These are phyloP conservation scores for Parascedosporium putredinis DNA, from an alignment of 2,329 filamentous ascomycete species.

Conservation along the genomic window DNA sequence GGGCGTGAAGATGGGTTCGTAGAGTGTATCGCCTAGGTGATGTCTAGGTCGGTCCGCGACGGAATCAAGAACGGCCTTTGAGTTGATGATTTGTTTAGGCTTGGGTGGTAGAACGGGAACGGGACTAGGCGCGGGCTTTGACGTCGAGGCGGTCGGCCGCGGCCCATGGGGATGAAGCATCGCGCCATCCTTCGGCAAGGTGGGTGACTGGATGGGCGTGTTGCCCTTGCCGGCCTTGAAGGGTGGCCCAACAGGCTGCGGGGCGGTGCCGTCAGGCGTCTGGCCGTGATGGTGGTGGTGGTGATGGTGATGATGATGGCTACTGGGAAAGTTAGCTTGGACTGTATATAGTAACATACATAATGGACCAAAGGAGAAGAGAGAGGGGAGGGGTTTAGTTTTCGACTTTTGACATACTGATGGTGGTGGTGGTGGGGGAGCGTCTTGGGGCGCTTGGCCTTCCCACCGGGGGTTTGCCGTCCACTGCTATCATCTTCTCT, in stretches of 20 bases:
- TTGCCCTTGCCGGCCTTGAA: conserved; percentile 40
- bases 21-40: conserved; percentile 78
- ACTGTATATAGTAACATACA: not conserved
- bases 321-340: conserved; percentile 12
- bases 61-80: conserved; percentile 60
- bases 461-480: conserved; percentile 47
- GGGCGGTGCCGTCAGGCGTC: conserved; percentile 32
- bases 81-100: conserved; percentile 55
- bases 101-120: conserved; percentile 42
- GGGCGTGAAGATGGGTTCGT: conserved; percentile 56
- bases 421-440: conserved; percentile 56
- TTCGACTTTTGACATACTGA: conserved; percentile 33
- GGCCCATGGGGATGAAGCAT: conserved; percentile 40
- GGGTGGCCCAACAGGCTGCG: conserved; percentile 31
- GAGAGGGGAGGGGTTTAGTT: no score
- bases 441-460: conserved; percentile 57
- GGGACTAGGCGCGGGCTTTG: conserved; percentile 23
- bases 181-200: conserved; percentile 9
- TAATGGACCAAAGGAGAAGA: no score
- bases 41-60: conserved; percentile 61
- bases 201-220: conserved; percentile 34
- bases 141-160: conserved; percentile 19
- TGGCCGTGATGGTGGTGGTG: conserved; percentile 51
- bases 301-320: conserved; percentile 44
- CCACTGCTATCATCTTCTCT: conserved; percentile 56